Evolutionary conservation across 192 early-diverging fungal genomes (phyloP).

Genomic region (Podila clonocystis): DNA sequence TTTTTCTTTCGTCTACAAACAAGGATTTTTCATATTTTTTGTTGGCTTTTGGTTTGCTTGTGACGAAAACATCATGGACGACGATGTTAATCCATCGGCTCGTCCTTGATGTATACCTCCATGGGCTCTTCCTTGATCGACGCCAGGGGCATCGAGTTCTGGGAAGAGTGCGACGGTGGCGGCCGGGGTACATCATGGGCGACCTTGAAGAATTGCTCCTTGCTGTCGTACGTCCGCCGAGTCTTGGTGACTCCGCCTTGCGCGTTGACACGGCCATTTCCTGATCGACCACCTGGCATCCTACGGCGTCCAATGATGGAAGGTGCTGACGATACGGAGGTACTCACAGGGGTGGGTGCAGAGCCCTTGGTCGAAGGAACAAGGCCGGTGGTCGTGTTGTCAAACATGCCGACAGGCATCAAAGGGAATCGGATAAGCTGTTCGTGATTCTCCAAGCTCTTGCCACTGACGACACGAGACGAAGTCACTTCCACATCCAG

Average conservation of each 20-base stretch:
- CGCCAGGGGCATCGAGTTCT: slow-evolving; percentile 16
- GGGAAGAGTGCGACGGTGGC: slow-evolving; percentile 1
- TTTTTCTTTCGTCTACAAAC: too few species aligned
- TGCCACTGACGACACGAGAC: slow-evolving; percentile 58
- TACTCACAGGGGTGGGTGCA: slow-evolving; percentile 18
- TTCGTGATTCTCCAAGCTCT: slow-evolving; percentile 31
- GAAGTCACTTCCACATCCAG: slow-evolving; percentile 81
- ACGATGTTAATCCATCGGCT: slow-evolving; percentile 31
- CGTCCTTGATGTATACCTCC: slow-evolving; percentile 45
- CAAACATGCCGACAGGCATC: slow-evolving; percentile 43
- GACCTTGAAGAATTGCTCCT: slow-evolving; percentile 13
- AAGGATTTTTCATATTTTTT: too few species aligned
- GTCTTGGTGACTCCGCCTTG: slow-evolving; percentile 32
- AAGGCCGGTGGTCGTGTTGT: slow-evolving; percentile 33
- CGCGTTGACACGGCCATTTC: slow-evolving; percentile 27
- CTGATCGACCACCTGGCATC: not conserved
- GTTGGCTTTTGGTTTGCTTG: too few species aligned
- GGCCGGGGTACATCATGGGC: slow-evolving; percentile 7
- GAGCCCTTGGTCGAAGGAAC: slow-evolving; percentile 12
- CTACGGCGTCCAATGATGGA: not conserved
- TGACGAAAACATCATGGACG: too few species aligned
- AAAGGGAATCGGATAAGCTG: slow-evolving; percentile 47
- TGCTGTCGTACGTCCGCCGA: slow-evolving; percentile 30
- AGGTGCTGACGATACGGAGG: not conserved
- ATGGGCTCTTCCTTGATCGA: slow-evolving; percentile 48